Evolutionary conservation across 805 yeast species (phyloP), one percentile per base, ranked within the genome.

Genomic region (Metschnikowia borealis): DNA sequence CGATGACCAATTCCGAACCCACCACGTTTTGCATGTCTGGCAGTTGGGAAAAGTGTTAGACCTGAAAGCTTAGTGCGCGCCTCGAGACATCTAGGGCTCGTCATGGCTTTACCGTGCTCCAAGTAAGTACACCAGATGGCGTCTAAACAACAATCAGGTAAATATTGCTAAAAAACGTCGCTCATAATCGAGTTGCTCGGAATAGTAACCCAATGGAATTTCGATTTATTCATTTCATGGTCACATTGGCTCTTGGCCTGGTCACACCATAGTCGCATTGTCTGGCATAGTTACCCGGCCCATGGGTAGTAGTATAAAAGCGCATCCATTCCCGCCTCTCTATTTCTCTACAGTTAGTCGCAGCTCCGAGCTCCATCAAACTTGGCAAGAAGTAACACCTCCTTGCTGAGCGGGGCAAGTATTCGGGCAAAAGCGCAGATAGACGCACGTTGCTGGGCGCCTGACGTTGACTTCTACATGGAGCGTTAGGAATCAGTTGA

Each of bases 1-100:
- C 52, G 15, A 73, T 50, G 23, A 60, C 57, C 34, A 73, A 54
- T 36, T 50, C 60, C 26, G 63, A 42, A 14, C 77, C 77, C 31
- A 73, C 67, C 52, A 62, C 70, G 46, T 52, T 23, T 32, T 47
- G 47, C 46, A 44, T 44, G 32, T 23, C 26, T 7, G 18, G 26
- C 21, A 20, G 29, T 18, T 13, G 13, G 18, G 23, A 23, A 31
- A 23, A 3, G 18, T 42, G 46, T 23, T 17, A 23, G 8, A 10
- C 5, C 17, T 23, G 33, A 15, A 20, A 20, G 38, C 15, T 31
- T 8, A 18, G 26, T 42, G 45, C 45, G 45, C 45, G 45, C 45
- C 13, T 5, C n/a, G 42, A 18, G 31, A 8, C 37, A 3, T 17
- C 11, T 20, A 40, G 44, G 44, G 44, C 26, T 20, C 17, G 7